phyloP scores from a whole-genome alignment of 495 filamentous ascomycete genomes.

The Copromyces sp. region DNA sequence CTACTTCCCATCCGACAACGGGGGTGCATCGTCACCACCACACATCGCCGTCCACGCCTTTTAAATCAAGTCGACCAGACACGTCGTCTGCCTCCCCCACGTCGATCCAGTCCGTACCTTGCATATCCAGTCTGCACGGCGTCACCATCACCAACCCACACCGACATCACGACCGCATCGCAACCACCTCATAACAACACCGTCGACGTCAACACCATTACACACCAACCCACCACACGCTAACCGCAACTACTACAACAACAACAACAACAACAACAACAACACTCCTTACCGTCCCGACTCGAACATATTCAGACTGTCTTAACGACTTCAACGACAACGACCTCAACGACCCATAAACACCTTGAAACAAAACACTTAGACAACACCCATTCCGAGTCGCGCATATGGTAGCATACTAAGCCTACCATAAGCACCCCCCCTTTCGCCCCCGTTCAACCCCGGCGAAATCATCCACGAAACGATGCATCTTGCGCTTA shows the following conservation, averaged over 20 bases:
- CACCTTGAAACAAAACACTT: neutral
- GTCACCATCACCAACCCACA: constrained; percentile 1
- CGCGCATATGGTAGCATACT: constrained; percentile 23
- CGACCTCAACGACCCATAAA: neutral
- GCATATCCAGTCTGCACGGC: constrained; percentile 13
- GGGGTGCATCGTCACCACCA: constrained; percentile 5
- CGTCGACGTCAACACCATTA: constrained; percentile 2
- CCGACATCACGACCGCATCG: constrained; percentile 5
- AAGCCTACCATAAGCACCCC: constrained; percentile 29
- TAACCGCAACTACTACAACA: neutral
- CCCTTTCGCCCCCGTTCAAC: constrained; percentile 13
- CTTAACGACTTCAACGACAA: neutral
- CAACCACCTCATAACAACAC: constrained; percentile 2
- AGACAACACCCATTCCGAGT: constrained; percentile 5
- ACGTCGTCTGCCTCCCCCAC: neutral
- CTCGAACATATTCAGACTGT: neutral
- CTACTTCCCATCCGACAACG: constrained; percentile 7
- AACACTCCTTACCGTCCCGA: constrained; percentile 3
- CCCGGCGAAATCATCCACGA: constrained; percentile 27
- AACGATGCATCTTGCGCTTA: constrained; percentile 45
- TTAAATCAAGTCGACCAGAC: neutral
- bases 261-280: neutral
- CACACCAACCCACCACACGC: neutral
- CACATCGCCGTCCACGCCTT: neutral
- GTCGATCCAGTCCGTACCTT: constrained; percentile 7